Evolutionary conservation across 495 filamentous ascomycete genomes (phyloP).

Genomic region (Cercophora sp.): DNA sequence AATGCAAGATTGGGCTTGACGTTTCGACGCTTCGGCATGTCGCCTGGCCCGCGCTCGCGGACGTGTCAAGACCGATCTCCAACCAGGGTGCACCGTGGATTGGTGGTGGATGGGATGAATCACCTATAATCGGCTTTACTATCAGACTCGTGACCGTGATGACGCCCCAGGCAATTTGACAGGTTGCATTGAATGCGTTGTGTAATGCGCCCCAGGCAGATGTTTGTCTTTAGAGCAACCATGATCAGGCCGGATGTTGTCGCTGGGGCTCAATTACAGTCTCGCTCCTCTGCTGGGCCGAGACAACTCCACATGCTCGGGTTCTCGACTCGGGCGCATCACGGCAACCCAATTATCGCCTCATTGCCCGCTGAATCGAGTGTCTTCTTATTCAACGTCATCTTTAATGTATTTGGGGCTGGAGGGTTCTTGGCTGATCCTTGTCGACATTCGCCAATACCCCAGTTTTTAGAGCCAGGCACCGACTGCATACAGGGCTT

Average conservation of each 20-base stretch:
- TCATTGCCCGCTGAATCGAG: neutral
- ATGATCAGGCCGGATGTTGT: no score
- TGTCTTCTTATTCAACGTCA: no score
- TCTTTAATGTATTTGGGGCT: no score
- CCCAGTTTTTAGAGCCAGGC: no score
- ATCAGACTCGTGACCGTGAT: slow-evolving; percentile 1
- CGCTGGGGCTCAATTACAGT: no score
- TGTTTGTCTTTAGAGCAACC: neutral
- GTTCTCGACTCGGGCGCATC: neutral
- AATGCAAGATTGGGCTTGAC: slow-evolving; percentile 14
- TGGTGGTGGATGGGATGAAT: slow-evolving; percentile 5
- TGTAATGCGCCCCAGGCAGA: neutral
- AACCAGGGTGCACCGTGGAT: slow-evolving; percentile 3
- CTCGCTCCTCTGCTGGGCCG: no score
- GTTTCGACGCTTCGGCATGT: slow-evolving; percentile 8
- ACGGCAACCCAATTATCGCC: neutral
- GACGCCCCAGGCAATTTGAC: neutral
- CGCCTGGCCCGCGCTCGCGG: neutral
- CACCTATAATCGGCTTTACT: slow-evolving; percentile 1
- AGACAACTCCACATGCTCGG: neutral
- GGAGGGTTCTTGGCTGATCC: no score
- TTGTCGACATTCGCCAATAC: no score
- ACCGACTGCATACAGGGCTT: neutral
- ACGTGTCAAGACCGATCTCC: slow-evolving; percentile 11
- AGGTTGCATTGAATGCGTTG: neutral